Base-by-base conservation (phyloP, 192 early-diverging fungal species). In the Phycomyces blakesleeanus region DNA sequence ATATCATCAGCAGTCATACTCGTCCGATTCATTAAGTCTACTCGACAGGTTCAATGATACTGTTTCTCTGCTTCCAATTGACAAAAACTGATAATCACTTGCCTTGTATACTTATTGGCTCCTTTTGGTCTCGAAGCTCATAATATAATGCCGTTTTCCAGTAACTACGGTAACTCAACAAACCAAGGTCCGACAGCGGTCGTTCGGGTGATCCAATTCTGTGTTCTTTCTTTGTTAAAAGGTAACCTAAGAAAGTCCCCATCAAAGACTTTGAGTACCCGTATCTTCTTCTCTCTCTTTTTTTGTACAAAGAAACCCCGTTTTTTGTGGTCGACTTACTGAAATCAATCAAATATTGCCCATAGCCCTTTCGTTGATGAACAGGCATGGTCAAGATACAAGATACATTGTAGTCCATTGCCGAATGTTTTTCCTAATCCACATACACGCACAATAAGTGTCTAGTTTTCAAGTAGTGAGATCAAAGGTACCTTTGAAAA, bases 331-430 rank as follows among this genome's bases (percentile, higher is more conserved):
- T 14, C 57, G 38, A 73, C 79, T 72, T 79, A 84, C 91, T 94
- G 56, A 98, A 93, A 66, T 95, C 94, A 29, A 96, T 98, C 61
- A 98, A 71, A 34, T 92, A 76, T 60, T 93, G 86, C n/a, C 95
- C 95, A 47, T 94, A 98, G 0, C 94, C 93, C 62, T 92, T 91
- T 55, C 92, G 79, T 68, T 95, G 93, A 75, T 88, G 85, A 14
- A 85, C 79, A 15, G 95, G 95, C 37, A 98, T 57, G n/a, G 90
- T 88, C 68, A 96, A 69, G 40, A 98, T 96, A 61, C 95, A 98
- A n/a, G 94, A 91, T 12, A 98, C 82, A 67, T 98, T 98, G 71
- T 94, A 93, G 11, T 84, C 82, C 59, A 89, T 79, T 24, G 78
- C 80, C 1, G 91, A 94, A 27, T 81, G 81, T 74, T 96, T 98